Evolutionary conservation across 129 eudicot species (phyloP).

Genomic region (Centella asiatica): DNA sequence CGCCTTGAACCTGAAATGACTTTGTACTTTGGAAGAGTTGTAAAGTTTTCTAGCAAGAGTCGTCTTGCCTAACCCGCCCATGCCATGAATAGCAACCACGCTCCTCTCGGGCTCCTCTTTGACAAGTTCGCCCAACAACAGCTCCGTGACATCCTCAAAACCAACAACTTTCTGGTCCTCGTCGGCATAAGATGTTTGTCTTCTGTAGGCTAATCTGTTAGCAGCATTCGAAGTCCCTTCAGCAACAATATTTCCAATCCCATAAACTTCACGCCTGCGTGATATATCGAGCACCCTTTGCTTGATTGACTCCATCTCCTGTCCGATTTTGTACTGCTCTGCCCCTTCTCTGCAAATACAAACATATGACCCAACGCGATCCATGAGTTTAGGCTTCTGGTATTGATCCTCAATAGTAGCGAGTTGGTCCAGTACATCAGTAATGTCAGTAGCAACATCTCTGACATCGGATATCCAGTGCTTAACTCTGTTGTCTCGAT

Average conservation of each 20-base stretch:
- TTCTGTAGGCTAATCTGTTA: not conserved
- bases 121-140: not conserved
- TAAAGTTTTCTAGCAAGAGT: slow-evolving; percentile 2
- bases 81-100: not conserved
- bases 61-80: slow-evolving; percentile 6
- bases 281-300: not conserved
- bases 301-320: slow-evolving; percentile 1
- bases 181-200: not conserved
- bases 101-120: not conserved
- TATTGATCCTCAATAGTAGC: no score
- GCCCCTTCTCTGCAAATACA: not conserved
- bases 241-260: not conserved
- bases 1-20: not conserved
- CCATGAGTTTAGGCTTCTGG: not conserved
- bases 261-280: not conserved
- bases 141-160: not conserved
- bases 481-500: not conserved
- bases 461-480: slow-evolving; percentile 14
- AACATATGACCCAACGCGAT: not conserved
- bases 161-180: slow-evolving; percentile 2
- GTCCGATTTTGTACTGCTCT: not conserved
- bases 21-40: not conserved
- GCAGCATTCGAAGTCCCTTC: not conserved
- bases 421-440: not conserved
- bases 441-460: not conserved